phyloP scores from a whole-genome alignment of 768 basidiomycete genomes.

The Mycena rebaudengoi region DNA sequence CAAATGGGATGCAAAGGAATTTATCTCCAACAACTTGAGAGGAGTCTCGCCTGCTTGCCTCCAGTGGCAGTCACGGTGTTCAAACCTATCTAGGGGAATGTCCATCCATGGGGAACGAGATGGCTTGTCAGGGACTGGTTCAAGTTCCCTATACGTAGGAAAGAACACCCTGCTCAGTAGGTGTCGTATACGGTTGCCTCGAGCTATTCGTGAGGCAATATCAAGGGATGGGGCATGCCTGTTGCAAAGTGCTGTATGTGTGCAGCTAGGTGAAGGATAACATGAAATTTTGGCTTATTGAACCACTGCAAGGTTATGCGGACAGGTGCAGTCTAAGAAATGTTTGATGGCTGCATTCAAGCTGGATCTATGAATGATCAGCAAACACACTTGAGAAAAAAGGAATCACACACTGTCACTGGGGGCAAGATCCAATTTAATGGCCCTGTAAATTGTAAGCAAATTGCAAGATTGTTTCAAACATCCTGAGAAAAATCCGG shows the following conservation, averaged over 20 bases:
- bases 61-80: background rate
- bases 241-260: conserved; percentile 50
- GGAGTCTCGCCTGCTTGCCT: background rate
- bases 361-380: conserved; percentile 29
- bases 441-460: no score
- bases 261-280: conserved; percentile 44
- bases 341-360: conserved; percentile 42
- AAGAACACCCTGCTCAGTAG: conserved; percentile 27
- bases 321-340: conserved; percentile 43
- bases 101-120: background rate
- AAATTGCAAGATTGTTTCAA: no score
- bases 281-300: conserved; percentile 55
- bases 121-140: background rate
- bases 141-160: background rate
- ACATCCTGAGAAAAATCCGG: no score
- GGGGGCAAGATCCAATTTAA: no score
- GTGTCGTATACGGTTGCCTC: conserved; percentile 28
- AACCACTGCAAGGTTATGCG: conserved; percentile 43
- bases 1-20: conserved; percentile 3
- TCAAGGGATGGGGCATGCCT: conserved; percentile 39
- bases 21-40: background rate
- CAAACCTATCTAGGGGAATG: background rate
- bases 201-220: conserved; percentile 27
- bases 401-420: no score
- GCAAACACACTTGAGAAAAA: no score